Conservation (phyloP, 1,284 basidiomycete species). For the Microbotryum saponariae region DNA sequence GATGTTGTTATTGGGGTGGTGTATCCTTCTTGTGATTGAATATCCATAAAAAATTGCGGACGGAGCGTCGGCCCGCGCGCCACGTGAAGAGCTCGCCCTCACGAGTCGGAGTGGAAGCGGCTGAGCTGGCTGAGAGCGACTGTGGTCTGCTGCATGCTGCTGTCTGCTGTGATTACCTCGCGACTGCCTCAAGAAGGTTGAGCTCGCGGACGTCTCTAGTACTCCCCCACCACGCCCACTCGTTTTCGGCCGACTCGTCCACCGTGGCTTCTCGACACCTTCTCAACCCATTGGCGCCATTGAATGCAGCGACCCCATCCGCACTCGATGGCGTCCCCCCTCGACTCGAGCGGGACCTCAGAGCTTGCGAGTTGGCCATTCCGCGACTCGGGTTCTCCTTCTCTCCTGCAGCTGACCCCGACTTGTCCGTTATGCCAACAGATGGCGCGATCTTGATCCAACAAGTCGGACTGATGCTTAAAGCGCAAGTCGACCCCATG, state of each 20-base stretch:
- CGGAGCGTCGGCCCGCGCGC: too few relatives aligned
- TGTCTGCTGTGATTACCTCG: too few relatives aligned
- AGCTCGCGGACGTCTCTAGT: too few relatives aligned
- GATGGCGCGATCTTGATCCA: conserved; percentile 67
- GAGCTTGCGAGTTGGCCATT: conserved; percentile 63
- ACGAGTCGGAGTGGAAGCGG: too few relatives aligned
- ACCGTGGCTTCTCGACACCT: conserved; percentile 40
- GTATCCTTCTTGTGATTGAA: too few relatives aligned
- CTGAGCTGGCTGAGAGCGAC: too few relatives aligned
- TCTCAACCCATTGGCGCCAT: conserved; percentile 75
- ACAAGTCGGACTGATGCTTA: conserved; percentile 81
- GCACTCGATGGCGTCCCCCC: conserved; percentile 67
- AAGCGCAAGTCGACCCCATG: conserved; percentile 55
- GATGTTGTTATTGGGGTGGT: too few relatives aligned
- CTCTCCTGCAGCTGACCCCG: neutral
- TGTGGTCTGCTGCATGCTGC: too few relatives aligned
- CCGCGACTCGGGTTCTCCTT: neutral
- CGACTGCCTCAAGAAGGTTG: too few relatives aligned
- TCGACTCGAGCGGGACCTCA: conserved; percentile 74
- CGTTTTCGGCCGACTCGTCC: neutral
- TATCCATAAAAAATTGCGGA: too few relatives aligned
- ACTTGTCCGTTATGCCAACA: neutral
- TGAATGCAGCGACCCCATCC: conserved; percentile 66
- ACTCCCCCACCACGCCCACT: neutral
- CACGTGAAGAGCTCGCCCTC: too few relatives aligned